Percentiles rank a stretch among this genome's conserved stretches.
Conservation (phyloP, 768 basidiomycete genomes). For the Nevesoporus exiguus region DNA sequence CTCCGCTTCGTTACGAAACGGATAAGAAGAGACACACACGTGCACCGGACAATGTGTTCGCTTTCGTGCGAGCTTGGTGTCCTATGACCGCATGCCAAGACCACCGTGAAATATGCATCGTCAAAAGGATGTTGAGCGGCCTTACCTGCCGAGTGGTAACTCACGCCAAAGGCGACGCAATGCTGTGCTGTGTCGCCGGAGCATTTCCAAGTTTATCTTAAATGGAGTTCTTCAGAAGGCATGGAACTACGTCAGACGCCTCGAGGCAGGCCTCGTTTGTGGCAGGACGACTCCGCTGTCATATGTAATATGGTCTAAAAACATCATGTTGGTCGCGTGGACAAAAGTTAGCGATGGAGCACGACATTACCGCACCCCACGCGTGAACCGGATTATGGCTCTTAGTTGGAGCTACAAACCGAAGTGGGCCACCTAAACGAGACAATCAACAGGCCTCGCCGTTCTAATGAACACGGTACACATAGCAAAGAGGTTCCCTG, state of each 20-base stretch:
- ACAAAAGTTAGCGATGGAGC: constrained; percentile 2
- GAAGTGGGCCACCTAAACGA: background rate
- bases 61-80: constrained; percentile 4
- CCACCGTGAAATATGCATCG: background rate
- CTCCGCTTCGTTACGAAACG: constrained; percentile 17
- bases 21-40: constrained; percentile 7
- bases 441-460: background rate
- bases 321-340: constrained; percentile 15
- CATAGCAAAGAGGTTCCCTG: background rate
- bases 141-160: background rate
- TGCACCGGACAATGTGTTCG: constrained; percentile 1
- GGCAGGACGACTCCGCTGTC: constrained; percentile 3
- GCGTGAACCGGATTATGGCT: background rate
- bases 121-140: background rate
- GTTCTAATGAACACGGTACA: constrained; percentile 1
- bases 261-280: constrained; percentile 30
- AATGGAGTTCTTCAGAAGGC: constrained; percentile 15
- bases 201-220: background rate
- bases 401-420: background rate
- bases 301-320: background rate
- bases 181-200: constrained; percentile 10
- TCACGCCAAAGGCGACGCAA: background rate
- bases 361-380: constrained; percentile 1
- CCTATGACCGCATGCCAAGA: background rate
- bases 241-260: constrained; percentile 23